Evolutionary conservation across 345 rosid species (phyloP).

Genomic region (Populus nigra): DNA sequence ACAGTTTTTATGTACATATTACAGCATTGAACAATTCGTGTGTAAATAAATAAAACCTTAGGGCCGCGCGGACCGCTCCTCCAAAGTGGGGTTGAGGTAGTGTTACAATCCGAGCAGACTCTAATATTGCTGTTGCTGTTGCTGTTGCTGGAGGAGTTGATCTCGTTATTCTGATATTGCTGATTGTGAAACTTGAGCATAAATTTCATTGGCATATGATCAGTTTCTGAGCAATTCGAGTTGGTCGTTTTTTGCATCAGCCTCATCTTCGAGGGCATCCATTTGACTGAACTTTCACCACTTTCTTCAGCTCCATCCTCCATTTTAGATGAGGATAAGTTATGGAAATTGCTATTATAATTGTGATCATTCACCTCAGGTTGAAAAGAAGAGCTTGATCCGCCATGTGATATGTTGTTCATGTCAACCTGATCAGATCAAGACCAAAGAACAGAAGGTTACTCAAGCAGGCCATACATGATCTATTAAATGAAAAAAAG

Average conservation of each 20-base stretch:
- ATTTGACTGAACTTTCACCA: constrained; percentile 20
- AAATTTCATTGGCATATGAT: constrained; percentile 1
- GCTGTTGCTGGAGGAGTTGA: constrained; percentile 1
- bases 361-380: neutral
- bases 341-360: neutral
- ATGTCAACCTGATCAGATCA: constrained; percentile 17
- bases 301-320: neutral
- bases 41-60: constrained; percentile 33
- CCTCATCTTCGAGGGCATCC: constrained; percentile 53
- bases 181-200: constrained; percentile 24
- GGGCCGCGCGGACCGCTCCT: constrained; percentile 70
- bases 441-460: neutral
- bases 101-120: constrained; percentile 58
- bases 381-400: constrained; percentile 12
- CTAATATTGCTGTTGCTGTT: constrained; percentile 19
- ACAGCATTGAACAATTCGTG: no score
- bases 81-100: constrained; percentile 71
- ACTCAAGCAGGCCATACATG: neutral
- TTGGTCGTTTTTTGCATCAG: constrained; percentile 38
- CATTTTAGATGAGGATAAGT: constrained; percentile 6
- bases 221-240: constrained; percentile 8
- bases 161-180: constrained; percentile 1
- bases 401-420: neutral
- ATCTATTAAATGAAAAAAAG: neutral
- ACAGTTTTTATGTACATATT: neutral